A percentile compares a stretch with the other conserved stretches of the same genome.
These are phyloP conservation scores for Xerocomus minutiporus DNA, from an alignment of 1,284 basidiomycete genomes.

Conservation along the genomic window DNA sequence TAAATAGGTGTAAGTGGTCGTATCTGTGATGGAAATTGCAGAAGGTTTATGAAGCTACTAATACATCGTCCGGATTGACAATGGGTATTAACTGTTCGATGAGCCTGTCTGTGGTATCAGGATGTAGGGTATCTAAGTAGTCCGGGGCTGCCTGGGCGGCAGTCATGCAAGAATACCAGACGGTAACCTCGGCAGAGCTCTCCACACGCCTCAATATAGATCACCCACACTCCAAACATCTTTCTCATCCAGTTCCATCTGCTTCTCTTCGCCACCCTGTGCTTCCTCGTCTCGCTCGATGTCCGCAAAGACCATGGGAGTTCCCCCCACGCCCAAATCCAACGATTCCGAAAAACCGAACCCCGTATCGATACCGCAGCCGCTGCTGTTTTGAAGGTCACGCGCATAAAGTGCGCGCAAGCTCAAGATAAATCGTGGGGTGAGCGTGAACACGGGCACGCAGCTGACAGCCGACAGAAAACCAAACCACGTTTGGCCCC, in stretches of 20 bases:
- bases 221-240: not conserved
- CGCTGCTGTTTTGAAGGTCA: not conserved
- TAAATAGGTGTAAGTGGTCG: no score
- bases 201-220: not conserved
- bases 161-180: not conserved
- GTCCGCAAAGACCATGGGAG: not conserved
- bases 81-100: not conserved
- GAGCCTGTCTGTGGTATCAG: not conserved
- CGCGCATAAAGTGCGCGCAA: not conserved
- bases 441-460: conserved; percentile 2
- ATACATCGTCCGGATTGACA: not conserved
- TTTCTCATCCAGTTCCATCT: no score
- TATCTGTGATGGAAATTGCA: not conserved
- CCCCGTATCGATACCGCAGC: not conserved
- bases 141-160: not conserved
- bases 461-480: not conserved
- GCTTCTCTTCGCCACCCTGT: not conserved
- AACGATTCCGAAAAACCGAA: not conserved
- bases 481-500: not conserved
- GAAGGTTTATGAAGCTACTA: not conserved
- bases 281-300: not conserved
- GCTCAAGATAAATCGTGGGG: conserved; percentile 3
- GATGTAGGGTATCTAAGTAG: not conserved
- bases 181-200: not conserved
- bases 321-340: no score